Base-by-base conservation (phyloP, 345 rosid species). In the Brassica incana region DNA sequence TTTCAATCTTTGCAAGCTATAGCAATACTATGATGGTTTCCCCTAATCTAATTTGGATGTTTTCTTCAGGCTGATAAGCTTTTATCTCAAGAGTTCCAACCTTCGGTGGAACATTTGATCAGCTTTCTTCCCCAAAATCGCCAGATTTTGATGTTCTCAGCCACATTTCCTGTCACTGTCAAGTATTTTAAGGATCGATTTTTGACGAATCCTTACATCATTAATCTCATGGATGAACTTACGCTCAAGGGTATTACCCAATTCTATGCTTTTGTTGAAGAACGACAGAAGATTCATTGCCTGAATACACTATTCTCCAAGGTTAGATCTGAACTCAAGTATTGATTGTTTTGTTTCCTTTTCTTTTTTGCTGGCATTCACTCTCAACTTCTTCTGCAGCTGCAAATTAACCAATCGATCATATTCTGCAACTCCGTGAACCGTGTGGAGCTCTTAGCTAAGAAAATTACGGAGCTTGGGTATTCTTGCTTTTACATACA, bases 221-320 rank as follows among this genome's bases (percentile, higher is more conserved):
- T 92, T 75, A 92, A 92, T 84, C 94, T 92, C 48, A 92, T 92
- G 97, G 97, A 92, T 84, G 97, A 92, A 80, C 96, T 92, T 72
- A 92, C 97, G 2, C 90, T 92, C 52, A 92, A 92, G 89, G 97
- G 97, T 78, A 88, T 92, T 79, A 91, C 96, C 3, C 97, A 92
- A 79, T 92, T 23, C 77, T 92, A 92, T 88, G 97, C 97, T 73
- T 92, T 92, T 72, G 97, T 92, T 73, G 97, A 92, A 85, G 97
- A 92, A 81, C 84, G 97, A 9, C 97, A 92, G 91, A 92, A 92
- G 86, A 93, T 92, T 56, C 97, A 92, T 83, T 92, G 97, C 84
- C 86, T 92, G 35, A 92, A 92, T 87, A 92, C 97, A 1, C 92
- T 92, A 33, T 92, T 92, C 86, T 91, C 95, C 43, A 92, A 92